phyloP scores from a whole-genome alignment of 1,139 yeast species.

The Candida buenavistaensis region DNA sequence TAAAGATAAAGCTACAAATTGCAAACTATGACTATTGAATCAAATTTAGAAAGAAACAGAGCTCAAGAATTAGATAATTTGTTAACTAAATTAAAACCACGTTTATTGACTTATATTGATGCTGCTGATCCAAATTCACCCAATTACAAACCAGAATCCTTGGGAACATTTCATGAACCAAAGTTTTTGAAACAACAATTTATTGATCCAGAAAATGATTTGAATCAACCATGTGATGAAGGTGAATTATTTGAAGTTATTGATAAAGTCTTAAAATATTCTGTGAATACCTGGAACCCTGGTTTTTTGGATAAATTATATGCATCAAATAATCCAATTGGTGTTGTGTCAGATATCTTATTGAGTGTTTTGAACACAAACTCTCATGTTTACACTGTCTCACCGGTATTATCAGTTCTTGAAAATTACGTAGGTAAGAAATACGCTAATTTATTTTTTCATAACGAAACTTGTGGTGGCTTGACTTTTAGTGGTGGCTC shows the following conservation, averaged over 20 bases:
- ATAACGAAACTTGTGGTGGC: constrained; percentile 64
- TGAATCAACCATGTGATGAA: constrained; percentile 20
- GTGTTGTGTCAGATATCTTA: constrained; percentile 71
- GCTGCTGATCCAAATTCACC: constrained; percentile 33
- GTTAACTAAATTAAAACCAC: constrained; percentile 35
- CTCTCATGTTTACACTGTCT: constrained; percentile 83
- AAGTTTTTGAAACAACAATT: constrained; percentile 29
- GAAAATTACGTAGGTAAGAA: constrained; percentile 69
- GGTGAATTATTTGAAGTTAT: constrained; percentile 44
- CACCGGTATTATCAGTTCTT: constrained; percentile 76
- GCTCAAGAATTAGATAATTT: constrained; percentile 40
- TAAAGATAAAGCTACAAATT: no score
- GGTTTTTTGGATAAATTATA: constrained; percentile 84
- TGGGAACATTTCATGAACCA: constrained; percentile 44
- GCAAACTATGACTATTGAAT: constrained; percentile 15
- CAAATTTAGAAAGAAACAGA: constrained; percentile 34
- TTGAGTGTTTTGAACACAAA: constrained; percentile 76
- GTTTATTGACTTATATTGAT: constrained; percentile 35
- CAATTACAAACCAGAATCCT: constrained; percentile 27
- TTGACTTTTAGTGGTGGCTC: constrained; percentile 87
- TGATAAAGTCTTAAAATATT: constrained; percentile 60
- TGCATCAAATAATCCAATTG: constrained; percentile 83
- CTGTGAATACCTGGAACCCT: constrained; percentile 85
- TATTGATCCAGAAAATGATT: constrained; percentile 13
- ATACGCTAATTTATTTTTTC: constrained; percentile 67